Base-by-base conservation (phyloP, 2,329 filamentous ascomycete genomes). In the Cytospora leucostoma region DNA sequence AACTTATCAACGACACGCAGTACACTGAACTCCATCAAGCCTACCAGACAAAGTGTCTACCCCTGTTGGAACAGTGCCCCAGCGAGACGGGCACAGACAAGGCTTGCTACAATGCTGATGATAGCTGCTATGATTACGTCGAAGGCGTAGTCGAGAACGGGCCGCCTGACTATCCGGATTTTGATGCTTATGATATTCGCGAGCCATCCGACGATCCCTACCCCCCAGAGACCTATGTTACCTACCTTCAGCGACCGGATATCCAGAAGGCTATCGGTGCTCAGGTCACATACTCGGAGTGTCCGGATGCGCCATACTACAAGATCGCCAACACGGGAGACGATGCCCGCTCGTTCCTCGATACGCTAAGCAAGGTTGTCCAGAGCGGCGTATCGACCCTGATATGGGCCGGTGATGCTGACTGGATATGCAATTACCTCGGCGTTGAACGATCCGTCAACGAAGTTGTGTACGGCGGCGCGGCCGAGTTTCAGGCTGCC, bases 11-110 rank as follows among this genome's bases (percentile, higher is more conserved):
- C 19, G 65, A 67, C 7, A 67, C 73, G 2, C 68, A 74, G 50
- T 69, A 74, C 44, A 69, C 68, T 12, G 65, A 68, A 4, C 74
- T 76, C 55, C 67, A 72, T 4, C 68, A 69, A 8, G 71, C 69
- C 37, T 79, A 77, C 67, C 71, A 74, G 21, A 65, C 61, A 5
- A 64, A 69, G 13, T 80, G 78, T 65, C 67, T 74, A 1, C 78
- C 79, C 4, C 72, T 73, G 1, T 61, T 81, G 2, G 52, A 77
- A 33, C 63, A 73, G 55, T 82, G 80, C 68, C 67, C 69, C 7
- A 58, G 65, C 3, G 34, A 56, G 38, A 72, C 69, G 2, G 73
- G 72, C 34, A 69, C 67, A 5, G 71, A 72, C 21, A 59, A 65
- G 3, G 73, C 68, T 38, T 80, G 78, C 62, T 59, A 61, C 27